These are phyloP conservation scores for Austroboletus niveus DNA, from an alignment of 1,284 basidiomycete species.

Conservation along the genomic window DNA sequence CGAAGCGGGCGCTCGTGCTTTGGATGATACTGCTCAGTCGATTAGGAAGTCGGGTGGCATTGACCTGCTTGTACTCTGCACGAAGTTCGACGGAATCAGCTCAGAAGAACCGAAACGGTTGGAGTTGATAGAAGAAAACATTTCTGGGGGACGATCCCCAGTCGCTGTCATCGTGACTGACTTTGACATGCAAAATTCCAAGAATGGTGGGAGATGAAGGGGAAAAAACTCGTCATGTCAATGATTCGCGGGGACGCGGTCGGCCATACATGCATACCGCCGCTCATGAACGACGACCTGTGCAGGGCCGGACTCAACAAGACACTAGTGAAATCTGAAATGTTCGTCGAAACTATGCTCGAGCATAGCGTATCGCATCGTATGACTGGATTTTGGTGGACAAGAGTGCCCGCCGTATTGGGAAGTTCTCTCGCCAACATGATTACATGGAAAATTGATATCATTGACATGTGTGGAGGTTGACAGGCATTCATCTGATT, in stretches of 20 bases:
- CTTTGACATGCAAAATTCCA: constrained; percentile 1
- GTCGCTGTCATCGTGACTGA: constrained; percentile 30
- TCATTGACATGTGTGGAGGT: too few relatives aligned
- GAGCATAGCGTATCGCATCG: constrained; percentile 16
- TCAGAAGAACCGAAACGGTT: constrained; percentile 20
- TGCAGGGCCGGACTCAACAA: not conserved
- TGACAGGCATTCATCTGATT: too few relatives aligned
- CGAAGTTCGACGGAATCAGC: constrained; percentile 23
- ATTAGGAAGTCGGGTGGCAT: constrained; percentile 7
- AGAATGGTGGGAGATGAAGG: constrained; percentile 8
- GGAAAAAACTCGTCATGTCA: not conserved
- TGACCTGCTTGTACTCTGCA: constrained; percentile 32
- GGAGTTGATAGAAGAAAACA: constrained; percentile 22
- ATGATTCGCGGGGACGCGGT: not conserved
- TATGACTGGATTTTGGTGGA: too few relatives aligned
- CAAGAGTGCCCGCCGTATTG: too few relatives aligned
- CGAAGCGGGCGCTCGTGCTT: not conserved
- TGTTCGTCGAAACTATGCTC: constrained; percentile 4
- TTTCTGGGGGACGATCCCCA: constrained; percentile 28
- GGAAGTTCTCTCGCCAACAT: too few relatives aligned
- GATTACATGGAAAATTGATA: too few relatives aligned
- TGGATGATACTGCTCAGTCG: not conserved
- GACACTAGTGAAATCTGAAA: not conserved
- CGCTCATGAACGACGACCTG: not conserved
- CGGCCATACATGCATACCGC: constrained; percentile 18